phyloP scores from a whole-genome alignment of 352 stramenopile genomes.

The Pythium volutum region DNA sequence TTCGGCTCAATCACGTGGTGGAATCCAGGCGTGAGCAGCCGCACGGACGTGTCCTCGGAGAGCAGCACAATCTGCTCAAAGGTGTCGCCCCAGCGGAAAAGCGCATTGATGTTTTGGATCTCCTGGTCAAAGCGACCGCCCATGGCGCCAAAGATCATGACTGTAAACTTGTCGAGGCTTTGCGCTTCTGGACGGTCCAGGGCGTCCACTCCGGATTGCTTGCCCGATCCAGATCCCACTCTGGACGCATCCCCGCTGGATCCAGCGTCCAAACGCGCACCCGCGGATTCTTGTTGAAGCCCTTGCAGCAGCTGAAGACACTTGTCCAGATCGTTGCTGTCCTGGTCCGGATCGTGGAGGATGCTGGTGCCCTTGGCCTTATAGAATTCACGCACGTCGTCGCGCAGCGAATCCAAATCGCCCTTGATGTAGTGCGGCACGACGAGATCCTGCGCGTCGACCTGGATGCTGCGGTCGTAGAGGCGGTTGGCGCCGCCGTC shows the following conservation, averaged over 20 bases:
- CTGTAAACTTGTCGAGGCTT: constrained; percentile 42
- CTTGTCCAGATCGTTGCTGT: constrained; percentile 96
- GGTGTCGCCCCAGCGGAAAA: constrained; percentile 85
- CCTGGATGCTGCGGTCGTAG: constrained; percentile 61
- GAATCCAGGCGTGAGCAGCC: constrained; percentile 63
- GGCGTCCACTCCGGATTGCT: constrained; percentile 1
- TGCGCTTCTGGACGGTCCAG: not conserved
- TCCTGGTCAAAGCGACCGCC: constrained; percentile 97
- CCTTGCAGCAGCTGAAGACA: constrained; percentile 69
- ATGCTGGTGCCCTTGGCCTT: constrained; percentile 52
- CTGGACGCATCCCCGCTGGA: not conserved
- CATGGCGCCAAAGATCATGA: constrained; percentile 94
- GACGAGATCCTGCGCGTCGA: constrained; percentile 38
- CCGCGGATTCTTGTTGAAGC: constrained; percentile 25
- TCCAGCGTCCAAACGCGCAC: not conserved
- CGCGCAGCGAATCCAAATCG: constrained; percentile 93
- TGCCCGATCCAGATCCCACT: not conserved
- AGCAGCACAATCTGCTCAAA: constrained; percentile 88
- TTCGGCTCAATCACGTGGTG: constrained; percentile 79
- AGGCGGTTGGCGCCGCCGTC: constrained; percentile 96
- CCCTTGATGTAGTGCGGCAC: constrained; percentile 92
- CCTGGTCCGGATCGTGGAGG: constrained; percentile 80
- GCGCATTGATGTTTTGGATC: constrained; percentile 93
- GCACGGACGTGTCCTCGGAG: constrained; percentile 87
- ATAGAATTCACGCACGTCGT: constrained; percentile 89